These are phyloP conservation scores for Dioscorea dumetorum DNA, from an alignment of 106 monocot genomes.

Conservation along the genomic window DNA sequence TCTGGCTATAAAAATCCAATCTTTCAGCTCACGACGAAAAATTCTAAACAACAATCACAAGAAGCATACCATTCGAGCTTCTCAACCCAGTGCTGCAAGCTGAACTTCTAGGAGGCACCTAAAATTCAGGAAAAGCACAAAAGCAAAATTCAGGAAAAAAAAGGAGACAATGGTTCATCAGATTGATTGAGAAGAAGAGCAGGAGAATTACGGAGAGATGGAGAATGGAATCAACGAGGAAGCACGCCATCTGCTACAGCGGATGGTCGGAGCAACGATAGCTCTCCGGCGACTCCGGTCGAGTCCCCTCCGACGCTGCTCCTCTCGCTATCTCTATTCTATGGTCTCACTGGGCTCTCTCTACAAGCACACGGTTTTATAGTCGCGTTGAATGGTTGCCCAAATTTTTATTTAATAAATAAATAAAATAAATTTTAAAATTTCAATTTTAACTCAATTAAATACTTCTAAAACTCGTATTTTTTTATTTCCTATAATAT, in stretches of 20 bases:
- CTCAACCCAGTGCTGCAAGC: not conserved
- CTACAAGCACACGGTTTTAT: not conserved
- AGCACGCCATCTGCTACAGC: not conserved
- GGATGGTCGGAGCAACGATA: too few species aligned
- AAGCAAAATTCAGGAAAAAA: not conserved
- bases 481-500: too few species aligned
- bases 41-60: not conserved
- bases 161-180: not conserved
- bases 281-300: too few species aligned
- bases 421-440: too few species aligned
- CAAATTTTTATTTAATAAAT: too few species aligned
- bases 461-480: too few species aligned
- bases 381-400: not conserved
- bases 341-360: not conserved
- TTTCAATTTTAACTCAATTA: too few species aligned
- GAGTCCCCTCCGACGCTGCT: not conserved
- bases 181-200: not conserved
- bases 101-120: constrained; percentile 9
- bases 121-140: not conserved
- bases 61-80: constrained; percentile 2
- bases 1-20: not conserved
- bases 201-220: not conserved
- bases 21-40: not conserved
- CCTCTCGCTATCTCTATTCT: constrained; percentile 1
- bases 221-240: constrained; percentile 1